Base-by-base conservation (phyloP, 371 early-diverging fungal species). In the Mucor indicus region DNA sequence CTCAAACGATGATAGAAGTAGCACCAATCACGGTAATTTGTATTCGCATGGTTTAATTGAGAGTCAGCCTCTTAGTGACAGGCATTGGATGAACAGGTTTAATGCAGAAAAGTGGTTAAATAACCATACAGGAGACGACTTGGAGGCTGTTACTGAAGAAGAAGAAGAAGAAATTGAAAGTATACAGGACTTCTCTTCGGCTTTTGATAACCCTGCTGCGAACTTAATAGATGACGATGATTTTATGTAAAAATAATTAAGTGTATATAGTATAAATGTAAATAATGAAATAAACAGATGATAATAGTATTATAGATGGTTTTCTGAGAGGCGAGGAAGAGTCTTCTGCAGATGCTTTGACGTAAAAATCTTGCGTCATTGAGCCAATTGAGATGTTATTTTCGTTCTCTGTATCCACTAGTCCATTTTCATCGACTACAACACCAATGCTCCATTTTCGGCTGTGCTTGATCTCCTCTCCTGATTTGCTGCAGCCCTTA, bases 41-140 rank as follows among this genome's bases (percentile, higher is more conserved):
- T 20, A 27, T 29, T 16, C 27, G 0, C 36, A 38, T 27, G 33
- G 40, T 10, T 19, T 48, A 24, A 15, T 47, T 2, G 29, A 47
- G 1, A 16, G 11, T 16, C 20, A 27, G 13, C 44, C 27, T 15
- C 21, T n/a, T n/a, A 38, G 27, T 13, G 9, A 32, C 6, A 46
- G 35, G 12, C 60, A 54, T 27, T 60, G 60, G 60, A 37, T 60
- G 33, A 44, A 54, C 13, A 35, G 40, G 12, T 46, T 60, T 21
- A 29, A 60, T 17, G 39, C 38, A 1, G 46, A 60, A 0, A 60
- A 60, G 29, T 60, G 57, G 57, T 24, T 51, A 2, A 36, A 44
- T 11, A n/a, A 30, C 8, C 29, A 38, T 31, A 19, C 19, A 0
- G 38, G 32, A 0, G 47, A 46, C 16, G 57, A 53, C 20, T 10